Base-by-base conservation (phyloP, 306 rosid species). In the Vicia sativa region DNA sequence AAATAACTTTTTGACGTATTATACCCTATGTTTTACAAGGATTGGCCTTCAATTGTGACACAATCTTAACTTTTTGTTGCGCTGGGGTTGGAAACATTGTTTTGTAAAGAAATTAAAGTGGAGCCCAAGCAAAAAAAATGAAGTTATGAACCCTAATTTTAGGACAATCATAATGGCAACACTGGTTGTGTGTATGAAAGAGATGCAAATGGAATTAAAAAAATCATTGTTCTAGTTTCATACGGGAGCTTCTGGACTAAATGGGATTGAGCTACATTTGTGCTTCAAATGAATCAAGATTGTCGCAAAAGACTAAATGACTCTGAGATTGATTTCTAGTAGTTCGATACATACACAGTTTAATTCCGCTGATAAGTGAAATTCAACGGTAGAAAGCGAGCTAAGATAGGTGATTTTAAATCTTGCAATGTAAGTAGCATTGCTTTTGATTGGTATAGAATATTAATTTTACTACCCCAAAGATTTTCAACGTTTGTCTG, bases 261-360 rank as follows among this genome's bases (percentile, higher is more conserved):
- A 28, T 52, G 54, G 63, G 3, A 7, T 41, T 50, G 21, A 39
- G 31, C 9, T 39, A 57, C 50, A 48, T 58, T 18, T 16, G 60
- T 46, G 63, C 50, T 67, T 37, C 49, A 67, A 35, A 67, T 46
- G 44, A 59, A 67, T 38, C 62, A 48, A 13, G 5, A 6, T 26
- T 39, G 9, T 38, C 9, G 3, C 49, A 48, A 15, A 16, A 34
- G 7, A 45, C 49, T 63, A 62, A 46, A 26, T 41, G 42, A 67
- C 26, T 13, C 64, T 35, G 43, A 50, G 66, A 68, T 26, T 41
- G 46, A 60, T 7, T 69, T 69, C 49, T 28, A 60, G 58, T n/a
- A 58, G 64, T 67, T 75, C 13, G 28, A 23, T 29, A n/a, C 74
- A 29, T 11, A 48, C 69, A 39, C 14, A 60, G n/a, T 59, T 35